Evolutionary conservation across 495 filamentous ascomycete species (phyloP), one percentile per base, ranked within the genome.

Genomic region (Melanomma pulvis-pyrius): DNA sequence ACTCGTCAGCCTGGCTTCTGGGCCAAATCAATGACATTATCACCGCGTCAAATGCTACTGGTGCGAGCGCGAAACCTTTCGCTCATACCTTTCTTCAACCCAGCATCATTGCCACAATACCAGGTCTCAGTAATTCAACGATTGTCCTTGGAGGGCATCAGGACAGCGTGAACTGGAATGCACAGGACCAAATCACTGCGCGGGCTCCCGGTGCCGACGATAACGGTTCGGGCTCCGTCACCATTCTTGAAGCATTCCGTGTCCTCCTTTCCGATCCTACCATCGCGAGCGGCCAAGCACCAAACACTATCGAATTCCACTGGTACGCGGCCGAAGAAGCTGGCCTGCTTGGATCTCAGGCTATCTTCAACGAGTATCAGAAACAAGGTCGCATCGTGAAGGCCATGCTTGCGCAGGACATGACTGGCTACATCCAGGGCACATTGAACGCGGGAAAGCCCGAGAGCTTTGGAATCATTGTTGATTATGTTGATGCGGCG

Each of bases 321-420:
- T 98, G 92, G 87, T 98, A 96, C 78, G 88, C 86, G 13, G 93
- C 91, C 0, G 93, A 98, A 73, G 93, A 97, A 74, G 92, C 90
- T 21, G 93, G 93, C 32, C 80, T 98, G 63, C 83, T 96, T 8
- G 76, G 78, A 61, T 75, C 72, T 29, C 92, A 96, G 74, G 91
- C 89, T 29, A 88, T 98, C 76, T 98, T 96, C 77, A 81, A 83
- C 13, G 75, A 80, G 19, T 98, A 98, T 73, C 90, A 90, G 76
- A 87, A 87, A 73, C 70, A 84, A 25, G 81, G 82, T 21, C 81
- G 89, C 19, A 87, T 96, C 65, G 82, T 98, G 74, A 93, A 92
- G 77, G 94, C 94, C 24, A 97, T 98, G 94, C 82, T 98, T 51
- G 94, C 98, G 81, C 94, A 98, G 76, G 94, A 98, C 75, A 98